Base-by-base conservation (phyloP, 345 rosid genomes). In the Capsella bursapastoris region DNA sequence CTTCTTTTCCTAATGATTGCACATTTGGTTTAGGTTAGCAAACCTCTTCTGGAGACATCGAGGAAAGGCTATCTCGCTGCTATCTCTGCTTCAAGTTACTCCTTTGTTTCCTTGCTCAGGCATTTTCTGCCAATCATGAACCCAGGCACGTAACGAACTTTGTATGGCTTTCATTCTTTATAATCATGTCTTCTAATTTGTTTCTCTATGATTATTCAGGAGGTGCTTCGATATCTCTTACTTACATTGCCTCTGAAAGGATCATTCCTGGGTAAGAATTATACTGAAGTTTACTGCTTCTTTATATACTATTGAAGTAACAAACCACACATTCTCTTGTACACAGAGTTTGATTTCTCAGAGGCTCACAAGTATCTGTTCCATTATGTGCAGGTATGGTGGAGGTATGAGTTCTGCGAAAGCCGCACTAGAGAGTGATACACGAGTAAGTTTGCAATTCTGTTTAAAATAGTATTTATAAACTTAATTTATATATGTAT, bases 371-470 rank as follows among this genome's bases (percentile, higher is more conserved):
- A 45, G 5, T 43, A 49, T 59, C 50, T 72, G 38, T 31, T 41
- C 51, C 38, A 35, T 63, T 27, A 3, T 77, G 25, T 59, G 66
- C 83, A 95, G 99, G 70, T 95, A 95, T 8, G 99, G 99, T 78
- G 98, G 99, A 65, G 98, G 99, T 51, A 90, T 95, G 98, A 95
- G 96, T 80, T 92, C 99, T 48, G 98, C 99, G 15, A 95, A 95
- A 84, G 90, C 99, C 16, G 97, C 99, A 25, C 79, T 95, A 40
- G 98, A 95, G 82, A 95, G 99, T 74, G 99, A 92, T 64, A 90
- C 98, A 6, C 84, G 90, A 25, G 99, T 84, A 73, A 64, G 86
- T 73, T 67, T 63, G 22, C 8, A 7, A 2, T 29, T 37, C 8
- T 52, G 16, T 3, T 43, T n/a, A 48, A 27, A 25, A n/a, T 7